Conservation (phyloP, 2,329 filamentous ascomycete species). For the Claviceps sorghi region DNA sequence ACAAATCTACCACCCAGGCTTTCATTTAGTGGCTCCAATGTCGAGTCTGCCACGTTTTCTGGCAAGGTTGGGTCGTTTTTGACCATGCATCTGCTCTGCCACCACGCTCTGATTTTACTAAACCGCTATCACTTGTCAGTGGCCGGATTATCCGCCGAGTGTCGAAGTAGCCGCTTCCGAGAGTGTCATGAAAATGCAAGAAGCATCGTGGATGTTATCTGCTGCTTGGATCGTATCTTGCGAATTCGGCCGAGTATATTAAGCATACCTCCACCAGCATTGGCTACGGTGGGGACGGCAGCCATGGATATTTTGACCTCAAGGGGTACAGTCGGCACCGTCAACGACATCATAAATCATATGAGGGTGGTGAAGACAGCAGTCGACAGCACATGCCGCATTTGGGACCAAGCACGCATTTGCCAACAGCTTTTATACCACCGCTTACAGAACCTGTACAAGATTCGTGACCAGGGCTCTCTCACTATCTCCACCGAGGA, state of each 20-base stretch:
- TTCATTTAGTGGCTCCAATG: conserved; percentile 38
- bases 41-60: conserved; percentile 39
- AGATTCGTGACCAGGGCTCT: conserved; percentile 19
- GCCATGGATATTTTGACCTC: conserved; percentile 54
- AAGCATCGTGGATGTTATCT: conserved; percentile 33
- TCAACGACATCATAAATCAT: conserved; percentile 37
- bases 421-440: conserved; percentile 33
- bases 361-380: conserved; percentile 38
- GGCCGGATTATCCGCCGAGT: conserved; percentile 23
- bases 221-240: conserved; percentile 24
- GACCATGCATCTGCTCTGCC: conserved; percentile 52
- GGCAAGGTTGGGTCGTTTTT: conserved; percentile 43
- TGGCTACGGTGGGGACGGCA: conserved; percentile 46
- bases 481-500: conserved; percentile 15
- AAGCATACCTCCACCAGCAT: conserved; percentile 42
- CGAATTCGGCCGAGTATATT: conserved; percentile 16
- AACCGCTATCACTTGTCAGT: conserved; percentile 41
- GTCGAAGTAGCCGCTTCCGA: conserved; percentile 30
- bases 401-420: conserved; percentile 44
- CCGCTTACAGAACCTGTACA: conserved; percentile 20
- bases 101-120: conserved; percentile 48
- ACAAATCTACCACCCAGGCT: conserved; percentile 40
- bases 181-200: conserved; percentile 37
- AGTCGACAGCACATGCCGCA: conserved; percentile 38
- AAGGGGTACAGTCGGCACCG: conserved; percentile 35